Evolutionary conservation across 1,139 yeast genomes (phyloP), one percentile per base, ranked within the genome.

Genomic region (Tardiomyces depauwii): DNA sequence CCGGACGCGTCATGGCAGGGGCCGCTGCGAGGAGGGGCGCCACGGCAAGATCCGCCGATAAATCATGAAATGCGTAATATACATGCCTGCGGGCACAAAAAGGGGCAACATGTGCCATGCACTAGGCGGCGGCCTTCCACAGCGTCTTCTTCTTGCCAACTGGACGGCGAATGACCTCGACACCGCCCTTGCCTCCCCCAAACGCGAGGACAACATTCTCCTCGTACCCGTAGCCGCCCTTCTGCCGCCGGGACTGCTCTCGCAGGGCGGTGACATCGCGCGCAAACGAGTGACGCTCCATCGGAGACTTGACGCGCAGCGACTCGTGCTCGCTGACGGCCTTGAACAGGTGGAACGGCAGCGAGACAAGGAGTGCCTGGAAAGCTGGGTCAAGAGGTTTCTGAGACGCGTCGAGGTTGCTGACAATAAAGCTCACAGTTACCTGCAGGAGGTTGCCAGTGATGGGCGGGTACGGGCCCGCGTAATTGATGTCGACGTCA

Each of bases 391-490:
- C 55, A n/a, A 51, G 42, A 2, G 53, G 57, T 28, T 47, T 44
- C 40, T 48, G 48, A 5, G 53, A 44, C 2, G 55, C 55, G 33
- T 51, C 48, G 47, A 57, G 52, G 44, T 47, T 55, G 16, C 45
- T 39, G 28, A 60, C 50, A 18, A 63, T 43, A 44, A 45, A 62
- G 42, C 55, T 55, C 13, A 61, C 52, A 38, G 61, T 45, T 6
- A 44, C 44, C 2, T 54, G 39, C 23, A 61, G 51, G 39, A 63
- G 54, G 11, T 50, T 44, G 42, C 51, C 47, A 40, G 67, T 63
- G 53, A 51, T 56, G n/a, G 59, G 55, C n/a, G 66, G 65, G 45
- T 63, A 63, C 2, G 67, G 66, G 2, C 67, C 67, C 13, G 53
- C 51, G 44, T 51, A 53, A 32, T 49, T 45, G 23, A 55, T 32